Evolutionary conservation across 2,329 filamentous ascomycete species (phyloP).

Genomic region (Apiospora phragmitis): DNA sequence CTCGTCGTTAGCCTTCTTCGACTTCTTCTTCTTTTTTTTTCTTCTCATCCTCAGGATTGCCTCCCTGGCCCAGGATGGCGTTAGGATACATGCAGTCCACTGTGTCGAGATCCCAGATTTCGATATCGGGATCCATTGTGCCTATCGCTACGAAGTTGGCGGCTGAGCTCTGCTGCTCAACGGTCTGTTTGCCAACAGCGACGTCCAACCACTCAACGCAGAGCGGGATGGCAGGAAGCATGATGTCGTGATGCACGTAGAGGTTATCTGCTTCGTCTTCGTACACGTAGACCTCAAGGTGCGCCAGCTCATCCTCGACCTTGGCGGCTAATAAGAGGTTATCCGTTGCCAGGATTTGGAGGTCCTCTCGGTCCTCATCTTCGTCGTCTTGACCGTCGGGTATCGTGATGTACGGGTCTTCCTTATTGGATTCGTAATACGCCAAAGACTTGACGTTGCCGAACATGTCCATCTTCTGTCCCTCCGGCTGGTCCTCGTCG

Average conservation of each 20-base stretch:
- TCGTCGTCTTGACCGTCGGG: conserved; percentile 70
- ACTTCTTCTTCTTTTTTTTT: conserved; percentile 92
- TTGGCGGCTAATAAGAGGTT: conserved; percentile 91
- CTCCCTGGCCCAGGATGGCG: conserved; percentile 83
- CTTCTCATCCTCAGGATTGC: conserved; percentile 50
- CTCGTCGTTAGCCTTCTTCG: conserved; percentile 82
- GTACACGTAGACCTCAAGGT: conserved; percentile 96
- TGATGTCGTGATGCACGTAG: conserved; percentile 99
- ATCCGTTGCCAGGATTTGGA: conserved; percentile 90
- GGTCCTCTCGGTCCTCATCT: conserved; percentile 87
- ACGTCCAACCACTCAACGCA: conserved; percentile 95
- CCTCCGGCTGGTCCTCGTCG: conserved; percentile 61
- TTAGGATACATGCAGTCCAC: conserved; percentile 99
- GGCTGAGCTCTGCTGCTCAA: conserved; percentile 58
- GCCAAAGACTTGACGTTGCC: conserved; percentile 91
- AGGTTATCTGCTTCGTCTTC: conserved; percentile 94
- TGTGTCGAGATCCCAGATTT: conserved; percentile 96
- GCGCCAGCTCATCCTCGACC: conserved; percentile 94
- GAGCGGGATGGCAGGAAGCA: conserved; percentile 94
- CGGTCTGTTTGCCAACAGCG: conserved; percentile 71
- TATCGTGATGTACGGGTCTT: conserved; percentile 95
- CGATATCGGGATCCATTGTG: conserved; percentile 97
- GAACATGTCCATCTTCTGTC: conserved; percentile 85
- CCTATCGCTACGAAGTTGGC: conserved; percentile 95
- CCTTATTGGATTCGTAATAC: conserved; percentile 91